phyloP scores from a whole-genome alignment of 345 rosid species.

The Garcia nutans region DNA sequence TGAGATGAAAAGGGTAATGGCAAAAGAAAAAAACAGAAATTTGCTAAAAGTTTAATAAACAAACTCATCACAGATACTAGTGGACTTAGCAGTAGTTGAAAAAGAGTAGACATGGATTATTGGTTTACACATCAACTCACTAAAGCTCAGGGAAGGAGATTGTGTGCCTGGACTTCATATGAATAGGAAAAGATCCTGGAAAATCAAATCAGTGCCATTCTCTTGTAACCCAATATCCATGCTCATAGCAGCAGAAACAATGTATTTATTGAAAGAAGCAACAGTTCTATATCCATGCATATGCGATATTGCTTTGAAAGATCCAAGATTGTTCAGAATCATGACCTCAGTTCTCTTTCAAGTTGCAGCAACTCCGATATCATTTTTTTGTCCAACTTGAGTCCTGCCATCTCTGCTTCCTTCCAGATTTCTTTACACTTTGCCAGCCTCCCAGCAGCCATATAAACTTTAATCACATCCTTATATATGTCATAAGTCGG shows the following conservation, averaged over 20 bases:
- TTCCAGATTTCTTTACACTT: slow-evolving; percentile 66
- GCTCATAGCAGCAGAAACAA: not conserved
- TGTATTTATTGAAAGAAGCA: not conserved
- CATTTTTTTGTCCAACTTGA: slow-evolving; percentile 48
- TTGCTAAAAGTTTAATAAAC: too few species aligned
- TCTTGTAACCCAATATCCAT: not conserved
- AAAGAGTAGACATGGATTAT: too few species aligned
- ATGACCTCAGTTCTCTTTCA: slow-evolving; percentile 33
- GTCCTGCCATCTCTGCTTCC: slow-evolving; percentile 79
- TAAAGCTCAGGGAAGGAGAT: too few species aligned
- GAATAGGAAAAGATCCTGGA: too few species aligned
- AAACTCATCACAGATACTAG: too few species aligned
- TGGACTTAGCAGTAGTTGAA: too few species aligned
- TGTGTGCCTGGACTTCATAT: too few species aligned
- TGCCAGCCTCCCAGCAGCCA: slow-evolving; percentile 55
- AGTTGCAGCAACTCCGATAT: slow-evolving; percentile 37
- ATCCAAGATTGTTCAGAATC: slow-evolving; percentile 3
- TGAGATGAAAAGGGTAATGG: too few species aligned
- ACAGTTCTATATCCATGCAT: not conserved
- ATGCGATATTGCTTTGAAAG: not conserved
- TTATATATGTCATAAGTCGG: slow-evolving; percentile 70
- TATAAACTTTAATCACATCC: slow-evolving; percentile 48
- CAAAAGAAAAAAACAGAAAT: too few species aligned
- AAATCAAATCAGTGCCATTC: not conserved
- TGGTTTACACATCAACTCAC: too few species aligned